Base-by-base conservation (phyloP, 257 asterid genomes). In the Pogostemon cablin region DNA sequence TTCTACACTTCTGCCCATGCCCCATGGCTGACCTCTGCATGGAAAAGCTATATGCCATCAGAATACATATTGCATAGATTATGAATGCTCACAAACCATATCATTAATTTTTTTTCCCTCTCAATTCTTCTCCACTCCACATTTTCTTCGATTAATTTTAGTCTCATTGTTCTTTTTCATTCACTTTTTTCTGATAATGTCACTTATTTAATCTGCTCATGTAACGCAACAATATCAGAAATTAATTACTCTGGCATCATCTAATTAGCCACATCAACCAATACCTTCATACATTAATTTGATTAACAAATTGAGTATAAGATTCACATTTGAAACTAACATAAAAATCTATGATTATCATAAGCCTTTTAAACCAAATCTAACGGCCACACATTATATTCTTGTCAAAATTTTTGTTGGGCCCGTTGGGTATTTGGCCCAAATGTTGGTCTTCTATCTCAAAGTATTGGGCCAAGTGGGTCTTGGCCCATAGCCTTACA, bases 251-350 rank as follows among this genome's bases (percentile, higher is more conserved):
- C 8, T 20, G 39, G 44, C 66, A 11, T 56, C 60, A 70, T 47
- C 39, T 46, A 10, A 69, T 35, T 15, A 59, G 68, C 60, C 59
- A 70, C 4, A 15, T 60, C 9, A 34, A 46, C 50, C 12, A 57
- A 34, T 41, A 9, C 6, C n/a, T 69, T 56, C 38, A 48, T 56
- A 32, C 57, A 7, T 25, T 56, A 57, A 47, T 12, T 15, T 52
- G 43, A 7, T 42, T 32, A 69, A 32, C 34, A 49, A 7, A 41
- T 57, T 3, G 6, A 41, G n/a, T 9, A 43, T 5, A 20, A 25
- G 32, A 25, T 25, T 5, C 41, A 68, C 43, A 42, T 10, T 32
- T 2, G 7, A 3, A 56, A 69, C 48, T 44, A 43, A 43, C 1
- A 37, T 25, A 25, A 25, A 25, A 25, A 25, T 25, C 32, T 25